Evolutionary conservation across 2,329 filamentous ascomycete species (phyloP).

Genomic region (Aspergillus caelatus): DNA sequence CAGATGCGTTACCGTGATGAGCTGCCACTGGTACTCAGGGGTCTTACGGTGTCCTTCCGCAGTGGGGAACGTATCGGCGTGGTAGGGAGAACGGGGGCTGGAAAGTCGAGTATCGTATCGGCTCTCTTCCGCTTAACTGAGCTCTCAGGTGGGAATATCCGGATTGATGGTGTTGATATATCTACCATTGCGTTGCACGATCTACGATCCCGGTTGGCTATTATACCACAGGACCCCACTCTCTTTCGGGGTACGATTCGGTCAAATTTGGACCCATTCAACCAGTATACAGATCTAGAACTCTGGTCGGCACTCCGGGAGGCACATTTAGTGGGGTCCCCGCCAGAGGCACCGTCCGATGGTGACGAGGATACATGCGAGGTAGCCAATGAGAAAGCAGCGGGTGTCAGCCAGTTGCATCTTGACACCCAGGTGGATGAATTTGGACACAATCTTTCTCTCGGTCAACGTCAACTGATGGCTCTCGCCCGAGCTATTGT

Average conservation of each 20-base stretch:
- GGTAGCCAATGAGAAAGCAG: no score
- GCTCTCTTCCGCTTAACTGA: no score
- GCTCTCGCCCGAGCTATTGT: slow-evolving; percentile 89
- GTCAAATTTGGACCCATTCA: slow-evolving; percentile 50
- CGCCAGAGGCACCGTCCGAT: no score
- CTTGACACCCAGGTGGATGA: slow-evolving; percentile 88
- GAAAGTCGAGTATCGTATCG: no score
- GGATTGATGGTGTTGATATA: slow-evolving; percentile 49
- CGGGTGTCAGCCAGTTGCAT: slow-evolving; percentile 26
- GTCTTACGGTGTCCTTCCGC: no score
- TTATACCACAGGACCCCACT: slow-evolving; percentile 51
- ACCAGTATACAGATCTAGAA: slow-evolving; percentile 37
- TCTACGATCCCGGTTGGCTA: slow-evolving; percentile 46
- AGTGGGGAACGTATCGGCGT: no score
- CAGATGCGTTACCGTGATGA: no score
- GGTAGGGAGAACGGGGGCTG: no score
- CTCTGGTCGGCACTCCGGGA: no score
- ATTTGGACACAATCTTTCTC: slow-evolving; percentile 92
- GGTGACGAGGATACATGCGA: no score
- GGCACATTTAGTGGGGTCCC: no score
- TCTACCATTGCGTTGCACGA: slow-evolving; percentile 43
- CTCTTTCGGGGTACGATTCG: slow-evolving; percentile 49
- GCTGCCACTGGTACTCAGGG: no score
- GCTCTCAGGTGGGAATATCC: neutral
- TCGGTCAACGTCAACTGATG: slow-evolving; percentile 94